phyloP scores from a whole-genome alignment of 495 filamentous ascomycete genomes.

The Hypoxylon lenormandii region DNA sequence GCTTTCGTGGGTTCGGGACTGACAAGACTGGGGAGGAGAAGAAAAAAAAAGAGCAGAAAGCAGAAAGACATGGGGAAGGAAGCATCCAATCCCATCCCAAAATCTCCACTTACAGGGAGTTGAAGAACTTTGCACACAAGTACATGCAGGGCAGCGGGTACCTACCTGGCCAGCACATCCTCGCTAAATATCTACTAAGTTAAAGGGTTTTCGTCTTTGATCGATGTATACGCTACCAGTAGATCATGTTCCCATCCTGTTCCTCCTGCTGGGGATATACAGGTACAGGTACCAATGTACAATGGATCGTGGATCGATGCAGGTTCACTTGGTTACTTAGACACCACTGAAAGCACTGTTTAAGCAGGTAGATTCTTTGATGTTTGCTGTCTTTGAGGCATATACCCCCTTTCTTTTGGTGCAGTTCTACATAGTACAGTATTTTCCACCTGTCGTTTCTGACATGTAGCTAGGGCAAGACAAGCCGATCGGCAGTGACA shows the following conservation, averaged over 20 bases:
- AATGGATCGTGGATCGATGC: neutral
- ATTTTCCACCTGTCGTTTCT: neutral
- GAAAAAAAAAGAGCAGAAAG: constrained; percentile 11
- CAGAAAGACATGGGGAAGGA: constrained; percentile 31
- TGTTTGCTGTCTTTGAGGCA: constrained; percentile 14
- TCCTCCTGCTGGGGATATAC: constrained; percentile 4
- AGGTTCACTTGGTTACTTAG: constrained; percentile 9
- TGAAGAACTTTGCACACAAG: constrained; percentile 25
- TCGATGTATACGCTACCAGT: constrained; percentile 24
- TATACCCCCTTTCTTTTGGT: constrained; percentile 17
- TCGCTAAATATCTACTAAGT: neutral
- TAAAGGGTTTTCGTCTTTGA: neutral
- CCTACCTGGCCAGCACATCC: constrained; percentile 2
- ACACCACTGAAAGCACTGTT: constrained; percentile 10
- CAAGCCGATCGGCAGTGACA: constrained; percentile 24
- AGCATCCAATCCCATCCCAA: constrained; percentile 19
- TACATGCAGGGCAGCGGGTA: constrained; percentile 28
- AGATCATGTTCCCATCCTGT: too few relatives aligned
- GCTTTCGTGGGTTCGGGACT: constrained; percentile 7
- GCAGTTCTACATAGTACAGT: neutral
- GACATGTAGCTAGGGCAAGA: constrained; percentile 28
- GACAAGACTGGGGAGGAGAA: too few relatives aligned
- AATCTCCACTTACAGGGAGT: constrained; percentile 31
- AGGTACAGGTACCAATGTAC: constrained; percentile 13
- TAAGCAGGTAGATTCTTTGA: constrained; percentile 24